Conservation (phyloP, 2,329 filamentous ascomycete species). For the Diaporthe sp. region DNA sequence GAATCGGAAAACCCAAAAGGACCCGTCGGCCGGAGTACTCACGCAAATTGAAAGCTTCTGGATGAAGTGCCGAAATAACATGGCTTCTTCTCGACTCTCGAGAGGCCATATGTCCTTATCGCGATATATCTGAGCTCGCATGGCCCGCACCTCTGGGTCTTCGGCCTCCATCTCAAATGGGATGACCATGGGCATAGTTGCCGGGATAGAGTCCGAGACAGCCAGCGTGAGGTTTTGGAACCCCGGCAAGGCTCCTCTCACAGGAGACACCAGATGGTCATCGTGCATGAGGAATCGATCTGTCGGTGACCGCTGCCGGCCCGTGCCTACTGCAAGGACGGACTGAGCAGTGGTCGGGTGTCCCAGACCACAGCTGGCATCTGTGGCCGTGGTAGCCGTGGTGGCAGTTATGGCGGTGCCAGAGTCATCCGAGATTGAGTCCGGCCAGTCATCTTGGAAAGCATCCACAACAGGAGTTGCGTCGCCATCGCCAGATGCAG, state of each 20-base stretch:
- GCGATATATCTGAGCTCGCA: conserved; percentile 42
- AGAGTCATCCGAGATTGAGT: conserved; percentile 34
- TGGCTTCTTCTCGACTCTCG: conserved; percentile 44
- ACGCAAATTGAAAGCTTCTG: conserved; percentile 53
- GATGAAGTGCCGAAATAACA: conserved; percentile 50
- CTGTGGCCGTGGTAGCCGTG: conserved; percentile 27
- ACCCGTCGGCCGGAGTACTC: conserved; percentile 30
- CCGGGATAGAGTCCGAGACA: conserved; percentile 25
- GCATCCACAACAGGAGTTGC: conserved; percentile 15
- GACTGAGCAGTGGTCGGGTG: conserved; percentile 31
- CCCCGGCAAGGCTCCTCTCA: conserved; percentile 18
- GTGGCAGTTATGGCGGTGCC: conserved; percentile 29
- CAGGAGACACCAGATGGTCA: conserved; percentile 37
- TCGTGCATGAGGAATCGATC: conserved; percentile 48
- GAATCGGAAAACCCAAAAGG: too few relatives aligned
- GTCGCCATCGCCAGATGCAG: conserved; percentile 35
- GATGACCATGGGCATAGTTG: conserved; percentile 20
- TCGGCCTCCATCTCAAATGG: conserved; percentile 29
- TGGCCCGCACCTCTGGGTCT: conserved; percentile 34
- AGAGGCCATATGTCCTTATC: conserved; percentile 47
- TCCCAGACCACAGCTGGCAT: conserved; percentile 14
- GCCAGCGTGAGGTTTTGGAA: conserved; percentile 33
- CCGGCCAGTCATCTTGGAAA: conserved; percentile 39
- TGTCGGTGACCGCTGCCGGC: conserved; percentile 43
- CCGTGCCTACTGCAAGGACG: background rate